phyloP scores from a whole-genome alignment of 495 filamentous ascomycete species.

The Penicillium lividum region DNA sequence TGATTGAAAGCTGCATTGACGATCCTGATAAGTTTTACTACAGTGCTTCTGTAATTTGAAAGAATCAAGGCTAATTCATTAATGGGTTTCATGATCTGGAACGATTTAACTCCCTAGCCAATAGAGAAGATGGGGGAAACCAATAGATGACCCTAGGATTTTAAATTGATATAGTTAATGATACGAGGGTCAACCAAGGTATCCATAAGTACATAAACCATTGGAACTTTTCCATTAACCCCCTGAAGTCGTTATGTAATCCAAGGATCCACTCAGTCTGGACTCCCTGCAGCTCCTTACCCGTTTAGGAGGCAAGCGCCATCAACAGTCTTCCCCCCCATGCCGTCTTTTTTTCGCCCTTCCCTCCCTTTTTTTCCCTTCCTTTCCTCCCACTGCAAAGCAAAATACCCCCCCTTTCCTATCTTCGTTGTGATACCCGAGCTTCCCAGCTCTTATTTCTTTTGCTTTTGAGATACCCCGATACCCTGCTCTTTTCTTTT shows the following conservation, averaged over 20 bases:
- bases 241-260: constrained; percentile 18
- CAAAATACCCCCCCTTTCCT: constrained; percentile 28
- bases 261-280: constrained; percentile 24
- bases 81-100: not conserved
- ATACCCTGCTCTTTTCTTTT: constrained; percentile 40
- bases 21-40: constrained; percentile 12
- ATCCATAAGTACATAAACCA: not conserved
- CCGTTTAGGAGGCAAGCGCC: constrained; percentile 27
- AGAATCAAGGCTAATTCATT: not conserved
- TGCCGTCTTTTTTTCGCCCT: constrained; percentile 32
- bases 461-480: constrained; percentile 46
- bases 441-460: constrained; percentile 47
- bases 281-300: constrained; percentile 49
- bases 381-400: constrained; percentile 28
- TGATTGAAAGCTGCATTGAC: constrained; percentile 25
- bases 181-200: not conserved
- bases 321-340: constrained; percentile 31
- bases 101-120: not conserved
- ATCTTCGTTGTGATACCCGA: constrained; percentile 50
- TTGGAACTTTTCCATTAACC: not conserved
- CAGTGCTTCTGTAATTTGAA: not conserved
- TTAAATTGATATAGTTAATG: not conserved
- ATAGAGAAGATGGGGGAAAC: not conserved
- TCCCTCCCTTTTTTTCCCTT: constrained; percentile 33
- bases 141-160: not conserved